Percentiles rank a stretch among this genome's conserved stretches.
Evolutionary conservation across 2,329 filamentous ascomycete genomes (phyloP).

Genomic region (Dactylonectria estremocensis): DNA sequence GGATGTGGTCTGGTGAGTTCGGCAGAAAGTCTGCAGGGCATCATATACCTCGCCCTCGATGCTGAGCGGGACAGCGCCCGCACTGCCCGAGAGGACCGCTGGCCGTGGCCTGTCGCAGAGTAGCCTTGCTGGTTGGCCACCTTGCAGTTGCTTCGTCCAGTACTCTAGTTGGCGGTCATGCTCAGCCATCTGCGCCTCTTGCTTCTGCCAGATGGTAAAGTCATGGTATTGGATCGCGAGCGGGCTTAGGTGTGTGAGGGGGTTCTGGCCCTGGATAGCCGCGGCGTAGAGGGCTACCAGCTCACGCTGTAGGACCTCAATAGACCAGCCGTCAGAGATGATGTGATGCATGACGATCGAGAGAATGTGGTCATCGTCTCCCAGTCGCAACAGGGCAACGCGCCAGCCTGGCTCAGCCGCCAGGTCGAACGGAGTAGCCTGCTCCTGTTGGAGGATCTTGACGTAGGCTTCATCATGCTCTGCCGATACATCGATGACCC

Average conservation of each 20-base stretch:
- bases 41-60: not conserved
- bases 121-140: conserved; percentile 22
- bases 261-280: conserved; percentile 28
- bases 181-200: conserved; percentile 50
- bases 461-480: not conserved
- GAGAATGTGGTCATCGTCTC: conserved; percentile 18
- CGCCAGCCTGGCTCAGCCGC: conserved; percentile 28
- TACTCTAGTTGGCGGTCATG: conserved; percentile 26
- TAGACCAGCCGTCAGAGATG: conserved; percentile 43
- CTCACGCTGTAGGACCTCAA: conserved; percentile 13
- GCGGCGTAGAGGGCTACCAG: conserved; percentile 30
- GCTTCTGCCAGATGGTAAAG: conserved; percentile 15
- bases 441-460: conserved; percentile 17
- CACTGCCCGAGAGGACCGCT: conserved; percentile 32
- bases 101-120: conserved; percentile 18
- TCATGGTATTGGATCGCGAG: conserved; percentile 32
- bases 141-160: conserved; percentile 15
- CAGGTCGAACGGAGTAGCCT: conserved; percentile 27
- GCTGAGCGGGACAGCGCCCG: not conserved
- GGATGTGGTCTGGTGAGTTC: conserved; percentile 21
- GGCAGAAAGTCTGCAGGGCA: not conserved
- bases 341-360: conserved; percentile 41
- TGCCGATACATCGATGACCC: not conserved
- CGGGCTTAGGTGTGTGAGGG: not conserved
- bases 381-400: conserved; percentile 17